These are phyloP conservation scores for Quercus phellos DNA, from an alignment of 331 rosid genomes.

Conservation along the genomic window DNA sequence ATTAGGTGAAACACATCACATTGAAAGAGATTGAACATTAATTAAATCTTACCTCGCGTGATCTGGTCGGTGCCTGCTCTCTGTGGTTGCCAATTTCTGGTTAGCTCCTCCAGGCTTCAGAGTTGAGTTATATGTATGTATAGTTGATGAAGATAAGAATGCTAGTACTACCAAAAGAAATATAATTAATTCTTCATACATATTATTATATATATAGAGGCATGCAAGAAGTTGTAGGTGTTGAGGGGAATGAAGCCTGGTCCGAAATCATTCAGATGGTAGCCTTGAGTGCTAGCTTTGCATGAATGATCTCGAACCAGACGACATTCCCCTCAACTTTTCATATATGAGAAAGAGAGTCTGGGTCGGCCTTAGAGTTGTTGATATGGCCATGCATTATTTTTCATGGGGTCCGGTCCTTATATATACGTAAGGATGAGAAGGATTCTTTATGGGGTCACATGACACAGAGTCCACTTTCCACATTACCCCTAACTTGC, in stretches of 20 bases:
- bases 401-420: constrained; percentile 45
- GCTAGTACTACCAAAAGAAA: not conserved
- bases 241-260: constrained; percentile 70
- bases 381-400: constrained; percentile 65
- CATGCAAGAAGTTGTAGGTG: not conserved
- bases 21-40: not conserved
- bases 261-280: constrained; percentile 41
- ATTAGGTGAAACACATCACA: not conserved
- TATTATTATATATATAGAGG: not conserved
- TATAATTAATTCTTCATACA: not conserved
- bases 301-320: constrained; percentile 65
- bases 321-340: constrained; percentile 77
- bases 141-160: not conserved
- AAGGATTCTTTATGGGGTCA: constrained; percentile 39
- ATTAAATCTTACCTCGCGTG: constrained; percentile 3
- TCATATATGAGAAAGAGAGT: constrained; percentile 22
- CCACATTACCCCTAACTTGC: constrained; percentile 43
- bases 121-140: not conserved
- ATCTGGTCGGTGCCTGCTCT: not conserved
- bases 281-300: constrained; percentile 14
- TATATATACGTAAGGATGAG: constrained; percentile 47
- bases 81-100: constrained; percentile 10
- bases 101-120: too few relatives aligned
- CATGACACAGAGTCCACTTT: constrained; percentile 52
- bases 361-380: constrained; percentile 1